These are phyloP conservation scores for Pilaira anomala DNA, from an alignment of 192 early-diverging fungal genomes.

Conservation along the genomic window DNA sequence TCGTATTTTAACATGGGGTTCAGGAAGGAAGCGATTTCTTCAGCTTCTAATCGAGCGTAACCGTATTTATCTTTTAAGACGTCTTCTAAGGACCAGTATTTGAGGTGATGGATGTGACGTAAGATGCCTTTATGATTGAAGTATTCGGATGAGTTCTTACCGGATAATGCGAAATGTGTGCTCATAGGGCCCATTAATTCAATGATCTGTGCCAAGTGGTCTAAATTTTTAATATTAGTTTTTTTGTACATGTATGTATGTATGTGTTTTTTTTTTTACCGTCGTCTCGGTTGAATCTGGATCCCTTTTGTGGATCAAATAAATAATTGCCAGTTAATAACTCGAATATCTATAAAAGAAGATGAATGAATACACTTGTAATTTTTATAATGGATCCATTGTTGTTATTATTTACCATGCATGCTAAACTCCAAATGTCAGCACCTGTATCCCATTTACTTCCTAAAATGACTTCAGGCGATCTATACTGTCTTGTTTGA, in stretches of 20 bases:
- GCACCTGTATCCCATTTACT: slow-evolving; percentile 79
- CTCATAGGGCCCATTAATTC: slow-evolving; percentile 90
- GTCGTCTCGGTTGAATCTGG: slow-evolving; percentile 86
- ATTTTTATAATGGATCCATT: neutral
- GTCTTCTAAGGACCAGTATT: slow-evolving; percentile 76
- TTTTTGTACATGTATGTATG: too few species aligned
- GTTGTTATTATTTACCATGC: slow-evolving; percentile 56
- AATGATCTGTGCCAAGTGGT: slow-evolving; percentile 96
- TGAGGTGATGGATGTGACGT: slow-evolving; percentile 83
- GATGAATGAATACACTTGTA: neutral
- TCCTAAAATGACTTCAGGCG: slow-evolving; percentile 93
- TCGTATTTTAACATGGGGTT: slow-evolving; percentile 69
- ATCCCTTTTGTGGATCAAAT: slow-evolving; percentile 89
- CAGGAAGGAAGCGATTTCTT: slow-evolving; percentile 77
- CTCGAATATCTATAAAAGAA: slow-evolving; percentile 65
- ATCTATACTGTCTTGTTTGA: slow-evolving; percentile 96
- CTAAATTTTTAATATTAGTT: too few species aligned
- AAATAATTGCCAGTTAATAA: slow-evolving; percentile 91
- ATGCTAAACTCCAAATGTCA: slow-evolving; percentile 94
- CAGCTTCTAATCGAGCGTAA: slow-evolving; percentile 64
- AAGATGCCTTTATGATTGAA: slow-evolving; percentile 90
- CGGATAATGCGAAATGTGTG: slow-evolving; percentile 71
- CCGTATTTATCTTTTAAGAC: slow-evolving; percentile 90
- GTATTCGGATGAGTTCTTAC: slow-evolving; percentile 80
- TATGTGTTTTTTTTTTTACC: too few species aligned